Percentiles rank a stretch among this genome's conserved stretches.
Conservation (phyloP, 805 yeast genomes). For the Ogataea thermomethanolica region DNA sequence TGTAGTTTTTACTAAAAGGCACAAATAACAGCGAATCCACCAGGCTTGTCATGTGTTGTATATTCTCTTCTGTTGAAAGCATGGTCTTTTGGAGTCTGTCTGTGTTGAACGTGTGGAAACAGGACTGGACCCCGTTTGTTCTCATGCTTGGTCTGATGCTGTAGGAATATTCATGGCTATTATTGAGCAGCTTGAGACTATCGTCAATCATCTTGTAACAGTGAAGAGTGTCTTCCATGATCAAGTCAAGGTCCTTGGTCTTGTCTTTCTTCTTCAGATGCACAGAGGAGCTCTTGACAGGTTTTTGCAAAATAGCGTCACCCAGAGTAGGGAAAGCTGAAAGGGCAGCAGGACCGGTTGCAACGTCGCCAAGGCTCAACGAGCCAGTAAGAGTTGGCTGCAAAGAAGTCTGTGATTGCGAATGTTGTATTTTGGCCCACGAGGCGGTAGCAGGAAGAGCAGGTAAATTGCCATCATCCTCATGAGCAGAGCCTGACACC, state of each 20-base stretch:
- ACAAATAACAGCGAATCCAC: slow-evolving; percentile 32
- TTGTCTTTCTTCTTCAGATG: slow-evolving; percentile 28
- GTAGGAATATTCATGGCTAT: slow-evolving; percentile 22
- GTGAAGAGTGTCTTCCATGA: slow-evolving; percentile 23
- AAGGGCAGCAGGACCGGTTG: slow-evolving; percentile 8
- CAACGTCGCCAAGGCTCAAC: slow-evolving; percentile 7
- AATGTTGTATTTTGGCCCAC: slow-evolving; percentile 46
- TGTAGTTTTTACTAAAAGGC: slow-evolving; percentile 33
- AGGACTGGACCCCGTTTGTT: slow-evolving; percentile 8
- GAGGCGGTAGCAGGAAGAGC: slow-evolving; percentile 69
- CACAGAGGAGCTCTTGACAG: slow-evolving; percentile 14
- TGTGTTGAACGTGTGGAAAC: slow-evolving; percentile 26
- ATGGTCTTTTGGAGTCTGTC: slow-evolving; percentile 16
- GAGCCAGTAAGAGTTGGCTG: slow-evolving; percentile 8
- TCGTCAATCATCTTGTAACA: slow-evolving; percentile 28
- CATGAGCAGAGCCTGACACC: slow-evolving; percentile 7
- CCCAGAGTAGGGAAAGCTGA: slow-evolving; percentile 33
- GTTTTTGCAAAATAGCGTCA: slow-evolving; percentile 19
- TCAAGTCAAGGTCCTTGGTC: slow-evolving; percentile 21
- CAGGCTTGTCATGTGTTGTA: slow-evolving; percentile 24
- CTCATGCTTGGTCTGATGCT: slow-evolving; percentile 26
- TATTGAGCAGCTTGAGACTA: slow-evolving; percentile 26
- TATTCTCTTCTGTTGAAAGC: slow-evolving; percentile 18
- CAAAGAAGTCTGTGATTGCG: slow-evolving; percentile 30
- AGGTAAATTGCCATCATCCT: slow-evolving; percentile 14